Base-by-base conservation (phyloP, 306 rosid genomes). In the Canavalia ensiformis region DNA sequence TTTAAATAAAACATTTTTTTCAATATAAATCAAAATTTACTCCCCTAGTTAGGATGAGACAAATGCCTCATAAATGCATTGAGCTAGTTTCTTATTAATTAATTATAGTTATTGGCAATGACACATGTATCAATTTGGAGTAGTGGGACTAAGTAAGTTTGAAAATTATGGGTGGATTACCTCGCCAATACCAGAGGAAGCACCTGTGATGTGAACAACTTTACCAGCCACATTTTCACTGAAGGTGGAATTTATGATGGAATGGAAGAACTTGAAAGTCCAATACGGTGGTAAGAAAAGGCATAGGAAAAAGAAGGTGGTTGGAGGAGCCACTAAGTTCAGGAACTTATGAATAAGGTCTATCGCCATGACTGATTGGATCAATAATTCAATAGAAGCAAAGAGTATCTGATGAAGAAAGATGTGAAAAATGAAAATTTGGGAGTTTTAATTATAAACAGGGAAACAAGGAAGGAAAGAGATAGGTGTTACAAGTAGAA, bases 121-220 rank as follows among this genome's bases (percentile, higher is more conserved):
- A 2, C 65, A 29, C 29, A 9, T 33, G 25, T 18, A 58, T 29
- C 65, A 58, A 58, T 4, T 37, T 37, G 41, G 41, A 37, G 41
- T 33, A n/a, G 3, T n/a, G 1, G 12, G 1, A 13, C 25, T 18
- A 18, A 18, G 25, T 18, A 18, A 18, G 25, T 18, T 18, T 18
- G 25, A 18, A 18, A 18, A 18, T 18, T 13, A 3, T 13, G 45
- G 8, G 8, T 10, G n/a, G 4, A 31, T 44, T 54, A 82, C 83
- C 86, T 84, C 77, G 8, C 87, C 77, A 45, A 63, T 67, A 64
- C 66, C 83, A 3, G 94, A 93, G 76, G 92, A 91, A 78, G 96
- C 94, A 33, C 96, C 91, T 5, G 94, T 91, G 63, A 93, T 88
- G 71, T 90, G 87, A 77, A 93, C 83, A 46, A 93, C 96, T 74